Evolutionary conservation across 768 basidiomycete genomes (phyloP).

Genomic region (Neoboletus brunneissimus): DNA sequence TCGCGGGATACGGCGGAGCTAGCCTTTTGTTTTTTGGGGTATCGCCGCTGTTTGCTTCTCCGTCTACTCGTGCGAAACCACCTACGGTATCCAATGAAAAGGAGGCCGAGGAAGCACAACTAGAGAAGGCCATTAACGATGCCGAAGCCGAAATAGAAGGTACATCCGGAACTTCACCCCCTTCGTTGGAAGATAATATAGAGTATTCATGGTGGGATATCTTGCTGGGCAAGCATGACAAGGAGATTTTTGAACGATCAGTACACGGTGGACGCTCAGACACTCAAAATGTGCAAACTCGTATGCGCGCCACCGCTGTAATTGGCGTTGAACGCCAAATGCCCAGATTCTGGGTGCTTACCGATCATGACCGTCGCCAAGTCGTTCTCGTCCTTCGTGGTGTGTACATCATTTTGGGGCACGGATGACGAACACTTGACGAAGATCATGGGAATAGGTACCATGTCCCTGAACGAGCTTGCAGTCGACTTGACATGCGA

Average conservation of each 20-base stretch:
- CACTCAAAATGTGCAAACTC: constrained; percentile 29
- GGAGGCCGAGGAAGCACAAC: constrained; percentile 55
- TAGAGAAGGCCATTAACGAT: constrained; percentile 65
- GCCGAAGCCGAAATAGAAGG: constrained; percentile 62
- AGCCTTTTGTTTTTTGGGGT: constrained; percentile 80
- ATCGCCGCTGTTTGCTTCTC: constrained; percentile 32
- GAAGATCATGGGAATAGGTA: constrained; percentile 42
- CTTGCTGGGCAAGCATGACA: constrained; percentile 74
- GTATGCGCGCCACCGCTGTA: constrained; percentile 56
- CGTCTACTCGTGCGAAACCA: constrained; percentile 22
- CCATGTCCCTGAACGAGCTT: constrained; percentile 84
- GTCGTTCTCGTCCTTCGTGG: constrained; percentile 75
- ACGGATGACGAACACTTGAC: constrained; percentile 2
- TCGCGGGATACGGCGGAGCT: constrained; percentile 84
- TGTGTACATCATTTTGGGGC: constrained; percentile 21
- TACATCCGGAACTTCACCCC: constrained; percentile 30
- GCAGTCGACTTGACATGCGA: constrained; percentile 86
- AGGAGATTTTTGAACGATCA: constrained; percentile 76
- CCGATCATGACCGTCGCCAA: constrained; percentile 71
- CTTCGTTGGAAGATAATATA: constrained; percentile 20
- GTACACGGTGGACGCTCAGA: constrained; percentile 28
- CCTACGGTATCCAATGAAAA: constrained; percentile 39
- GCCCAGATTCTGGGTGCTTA: constrained; percentile 85
- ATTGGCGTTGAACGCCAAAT: constrained; percentile 67
- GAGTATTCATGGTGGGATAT: constrained; percentile 84